phyloP scores from a whole-genome alignment of 1,139 yeast genomes.

The Nadsonia starkeyi-henricii region DNA sequence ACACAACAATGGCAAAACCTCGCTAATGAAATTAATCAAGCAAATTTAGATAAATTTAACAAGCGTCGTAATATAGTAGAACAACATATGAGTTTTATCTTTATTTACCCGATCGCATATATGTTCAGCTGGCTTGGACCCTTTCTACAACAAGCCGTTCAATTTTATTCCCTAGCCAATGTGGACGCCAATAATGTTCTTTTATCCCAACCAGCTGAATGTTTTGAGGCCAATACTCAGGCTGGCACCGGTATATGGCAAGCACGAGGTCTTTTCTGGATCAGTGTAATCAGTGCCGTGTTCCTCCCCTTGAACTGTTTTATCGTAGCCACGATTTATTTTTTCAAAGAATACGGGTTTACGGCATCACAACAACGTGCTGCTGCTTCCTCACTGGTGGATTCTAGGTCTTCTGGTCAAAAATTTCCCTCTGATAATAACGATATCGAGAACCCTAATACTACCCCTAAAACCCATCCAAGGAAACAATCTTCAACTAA shows the following conservation, averaged over 20 bases:
- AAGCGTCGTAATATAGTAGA: conserved; percentile 3
- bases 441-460: no score
- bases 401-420: no score
- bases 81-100: conserved; percentile 5
- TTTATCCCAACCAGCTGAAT: neutral
- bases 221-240: neutral
- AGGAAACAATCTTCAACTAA: no score
- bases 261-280: neutral
- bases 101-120: conserved; percentile 5
- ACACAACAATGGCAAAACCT: neutral
- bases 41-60: conserved; percentile 3
- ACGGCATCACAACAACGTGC: neutral
- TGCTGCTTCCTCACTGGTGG: no score
- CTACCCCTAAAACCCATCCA: no score
- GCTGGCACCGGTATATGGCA: neutral
- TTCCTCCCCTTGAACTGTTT: neutral
- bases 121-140: conserved; percentile 5
- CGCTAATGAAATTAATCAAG: conserved; percentile 1
- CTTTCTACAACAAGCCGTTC: conserved; percentile 3
- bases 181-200: neutral
- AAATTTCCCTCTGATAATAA: no score
- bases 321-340: neutral
- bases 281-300: neutral
- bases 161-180: conserved; percentile 1
- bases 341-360: neutral